A percentile compares a stretch with the other conserved stretches of the same genome.
Conservation (phyloP, 768 basidiomycete species). For the Psilocybe cubensis region DNA sequence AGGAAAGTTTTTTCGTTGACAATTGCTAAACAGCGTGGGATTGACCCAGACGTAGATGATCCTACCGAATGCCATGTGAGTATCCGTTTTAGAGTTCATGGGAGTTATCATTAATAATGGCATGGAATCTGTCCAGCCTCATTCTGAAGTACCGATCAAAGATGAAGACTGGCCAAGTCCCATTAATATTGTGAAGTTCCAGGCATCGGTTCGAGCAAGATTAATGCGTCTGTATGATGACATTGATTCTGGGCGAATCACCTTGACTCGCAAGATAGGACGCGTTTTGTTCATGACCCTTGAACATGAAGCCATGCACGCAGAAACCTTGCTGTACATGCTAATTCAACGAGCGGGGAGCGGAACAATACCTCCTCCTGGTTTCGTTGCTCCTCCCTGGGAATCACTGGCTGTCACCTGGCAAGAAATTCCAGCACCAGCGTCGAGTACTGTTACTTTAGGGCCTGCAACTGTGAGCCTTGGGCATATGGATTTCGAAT, state of each 20-base stretch:
- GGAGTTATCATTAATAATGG: background rate
- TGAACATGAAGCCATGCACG: conserved; percentile 90
- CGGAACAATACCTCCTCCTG: conserved; percentile 79
- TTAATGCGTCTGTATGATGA: conserved; percentile 75
- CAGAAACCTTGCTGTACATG: conserved; percentile 96
- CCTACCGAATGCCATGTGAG: conserved; percentile 84
- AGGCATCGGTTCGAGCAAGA: conserved; percentile 75
- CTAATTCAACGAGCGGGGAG: conserved; percentile 80
- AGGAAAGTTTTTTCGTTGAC: background rate
- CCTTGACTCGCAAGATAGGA: conserved; percentile 67
- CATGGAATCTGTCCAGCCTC: conserved; percentile 54
- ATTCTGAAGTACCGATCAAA: conserved; percentile 82
- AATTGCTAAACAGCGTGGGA: conserved; percentile 68
- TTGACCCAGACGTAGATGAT: conserved; percentile 94
- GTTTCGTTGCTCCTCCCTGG: conserved; percentile 79
- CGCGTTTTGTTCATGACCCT: conserved; percentile 89
- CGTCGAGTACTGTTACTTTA: conserved; percentile 51
- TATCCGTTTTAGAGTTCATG: background rate
- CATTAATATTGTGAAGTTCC: conserved; percentile 72
- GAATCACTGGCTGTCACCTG: conserved; percentile 48
- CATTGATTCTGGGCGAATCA: conserved; percentile 51
- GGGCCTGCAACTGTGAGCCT: conserved; percentile 62
- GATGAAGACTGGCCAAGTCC: conserved; percentile 90
- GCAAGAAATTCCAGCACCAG: conserved; percentile 50
- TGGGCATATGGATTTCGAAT: conserved; percentile 86